Percentiles rank a stretch among this genome's conserved stretches.
phyloP scores from a whole-genome alignment of 1,284 basidiomycete genomes.

The Grifola frondosa region DNA sequence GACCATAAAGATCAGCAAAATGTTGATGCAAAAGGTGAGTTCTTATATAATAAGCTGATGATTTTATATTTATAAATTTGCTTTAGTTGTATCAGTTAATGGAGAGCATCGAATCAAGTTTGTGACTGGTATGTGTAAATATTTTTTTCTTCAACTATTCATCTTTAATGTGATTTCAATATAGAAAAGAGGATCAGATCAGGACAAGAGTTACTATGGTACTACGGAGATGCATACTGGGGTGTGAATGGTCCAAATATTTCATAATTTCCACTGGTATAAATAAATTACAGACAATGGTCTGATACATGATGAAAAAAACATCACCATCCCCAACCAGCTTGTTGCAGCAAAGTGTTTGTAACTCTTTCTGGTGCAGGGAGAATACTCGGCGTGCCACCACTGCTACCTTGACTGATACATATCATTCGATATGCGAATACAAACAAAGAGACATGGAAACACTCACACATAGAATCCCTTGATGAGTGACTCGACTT shows the following conservation, averaged over 20 bases:
- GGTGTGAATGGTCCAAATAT: neutral
- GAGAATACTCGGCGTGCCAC: conserved; percentile 4
- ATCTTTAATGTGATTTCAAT: conserved; percentile 1
- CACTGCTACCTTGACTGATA: conserved; percentile 6
- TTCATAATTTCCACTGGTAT: neutral
- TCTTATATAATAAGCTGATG: neutral
- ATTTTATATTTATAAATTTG: conserved; percentile 4
- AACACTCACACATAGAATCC: conserved; percentile 46
- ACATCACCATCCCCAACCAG: conserved; percentile 31
- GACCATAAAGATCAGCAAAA: conserved; percentile 38
- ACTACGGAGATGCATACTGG: conserved; percentile 49
- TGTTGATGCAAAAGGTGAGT: conserved; percentile 45
- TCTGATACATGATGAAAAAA: too few species aligned
- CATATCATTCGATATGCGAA: neutral
- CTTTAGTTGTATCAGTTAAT: conserved; percentile 52
- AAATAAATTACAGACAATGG: too few species aligned
- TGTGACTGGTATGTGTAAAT: conserved; percentile 45
- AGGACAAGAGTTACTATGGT: conserved; percentile 48
- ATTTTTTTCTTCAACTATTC: neutral
- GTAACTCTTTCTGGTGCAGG: conserved; percentile 25
- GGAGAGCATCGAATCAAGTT: conserved; percentile 60
- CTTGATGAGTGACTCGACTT: conserved; percentile 69
- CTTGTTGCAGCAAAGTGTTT: conserved; percentile 29
- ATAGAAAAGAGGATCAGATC: conserved; percentile 37
- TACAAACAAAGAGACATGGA: neutral